phyloP scores from a whole-genome alignment of 495 filamentous ascomycete genomes.

The Aspergillus kassunensis region DNA sequence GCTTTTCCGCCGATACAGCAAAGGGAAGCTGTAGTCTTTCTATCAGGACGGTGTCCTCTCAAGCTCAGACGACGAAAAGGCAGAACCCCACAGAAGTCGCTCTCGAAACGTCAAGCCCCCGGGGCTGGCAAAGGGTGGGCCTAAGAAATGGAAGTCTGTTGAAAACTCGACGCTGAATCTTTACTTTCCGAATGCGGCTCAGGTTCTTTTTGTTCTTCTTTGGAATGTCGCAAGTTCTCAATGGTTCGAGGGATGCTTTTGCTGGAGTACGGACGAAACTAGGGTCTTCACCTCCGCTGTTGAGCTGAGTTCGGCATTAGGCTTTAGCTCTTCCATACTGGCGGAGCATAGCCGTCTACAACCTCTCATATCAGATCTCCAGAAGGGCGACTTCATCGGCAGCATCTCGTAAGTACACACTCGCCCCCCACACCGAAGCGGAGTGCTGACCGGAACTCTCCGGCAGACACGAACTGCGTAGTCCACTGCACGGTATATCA shows the following conservation, averaged over 20 bases:
- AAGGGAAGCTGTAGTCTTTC: slow-evolving; percentile 63
- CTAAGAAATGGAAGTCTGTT: slow-evolving; percentile 33
- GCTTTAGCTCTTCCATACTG: slow-evolving; percentile 66
- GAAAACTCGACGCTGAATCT: slow-evolving; percentile 43
- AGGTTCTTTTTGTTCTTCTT: slow-evolving; percentile 53
- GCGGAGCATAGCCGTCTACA: slow-evolving; percentile 62
- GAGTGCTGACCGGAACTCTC: background rate
- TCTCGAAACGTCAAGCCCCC: slow-evolving; percentile 9
- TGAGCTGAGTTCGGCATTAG: slow-evolving; percentile 50
- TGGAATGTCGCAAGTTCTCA: slow-evolving; percentile 67
- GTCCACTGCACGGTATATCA: slow-evolving; percentile 72
- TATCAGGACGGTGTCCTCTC: slow-evolving; percentile 47
- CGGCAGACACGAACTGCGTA: slow-evolving; percentile 68
- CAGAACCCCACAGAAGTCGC: slow-evolving; percentile 20
- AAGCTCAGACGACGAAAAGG: slow-evolving; percentile 39
- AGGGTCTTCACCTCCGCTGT: slow-evolving; percentile 39
- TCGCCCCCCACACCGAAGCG: slow-evolving; percentile 26
- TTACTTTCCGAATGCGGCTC: slow-evolving; percentile 43
- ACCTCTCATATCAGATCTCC: slow-evolving; percentile 53
- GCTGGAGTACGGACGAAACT: slow-evolving; percentile 51
- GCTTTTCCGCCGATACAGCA: slow-evolving; percentile 55
- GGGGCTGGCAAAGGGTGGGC: slow-evolving; percentile 37
- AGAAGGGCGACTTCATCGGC: slow-evolving; percentile 73
- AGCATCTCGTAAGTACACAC: slow-evolving; percentile 53
- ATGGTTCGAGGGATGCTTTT: slow-evolving; percentile 66